These are phyloP conservation scores for Ophiostoma ulmi DNA, from an alignment of 2,329 filamentous ascomycete species.

Conservation along the genomic window DNA sequence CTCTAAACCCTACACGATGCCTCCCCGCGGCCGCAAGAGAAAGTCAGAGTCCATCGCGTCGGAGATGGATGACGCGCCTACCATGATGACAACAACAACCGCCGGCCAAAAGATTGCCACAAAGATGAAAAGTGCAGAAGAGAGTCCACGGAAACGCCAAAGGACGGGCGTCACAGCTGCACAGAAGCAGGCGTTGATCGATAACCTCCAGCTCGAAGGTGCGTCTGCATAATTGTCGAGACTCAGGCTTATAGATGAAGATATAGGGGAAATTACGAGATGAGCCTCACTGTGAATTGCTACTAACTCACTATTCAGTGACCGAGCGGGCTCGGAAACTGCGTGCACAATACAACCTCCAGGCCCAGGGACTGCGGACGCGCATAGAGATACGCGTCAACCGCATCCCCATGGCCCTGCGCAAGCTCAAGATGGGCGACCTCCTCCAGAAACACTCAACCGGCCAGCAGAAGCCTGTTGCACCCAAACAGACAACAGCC, in stretches of 20 bases:
- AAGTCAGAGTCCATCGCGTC: slow-evolving; percentile 39
- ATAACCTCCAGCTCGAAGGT: slow-evolving; percentile 88
- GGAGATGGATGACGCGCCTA: slow-evolving; percentile 28
- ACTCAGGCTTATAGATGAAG: neutral
- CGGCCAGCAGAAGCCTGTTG: slow-evolving; percentile 40
- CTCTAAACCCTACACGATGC: slow-evolving; percentile 35
- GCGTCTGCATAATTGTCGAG: neutral
- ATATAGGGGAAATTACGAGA: neutral
- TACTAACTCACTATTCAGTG: slow-evolving; percentile 48
- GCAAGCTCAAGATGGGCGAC: slow-evolving; percentile 77
- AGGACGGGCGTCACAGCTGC: slow-evolving; percentile 57
- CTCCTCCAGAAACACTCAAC: slow-evolving; percentile 51
- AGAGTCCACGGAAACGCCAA: slow-evolving; percentile 60
- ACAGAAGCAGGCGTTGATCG: slow-evolving; percentile 82
- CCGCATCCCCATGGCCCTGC: slow-evolving; percentile 74
- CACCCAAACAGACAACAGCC: slow-evolving; percentile 27
- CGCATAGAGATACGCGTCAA: slow-evolving; percentile 92
- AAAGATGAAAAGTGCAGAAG: slow-evolving; percentile 35
- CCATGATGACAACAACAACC: slow-evolving; percentile 12
- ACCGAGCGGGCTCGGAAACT: slow-evolving; percentile 83
- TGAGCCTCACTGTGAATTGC: neutral
- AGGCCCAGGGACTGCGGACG: slow-evolving; percentile 77
- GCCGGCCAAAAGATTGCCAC: slow-evolving; percentile 33
- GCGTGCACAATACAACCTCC: slow-evolving; percentile 80
- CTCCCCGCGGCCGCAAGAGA: slow-evolving; percentile 44